Base-by-base conservation (phyloP, 495 filamentous ascomycete species). In the Neurospora sp. region DNA sequence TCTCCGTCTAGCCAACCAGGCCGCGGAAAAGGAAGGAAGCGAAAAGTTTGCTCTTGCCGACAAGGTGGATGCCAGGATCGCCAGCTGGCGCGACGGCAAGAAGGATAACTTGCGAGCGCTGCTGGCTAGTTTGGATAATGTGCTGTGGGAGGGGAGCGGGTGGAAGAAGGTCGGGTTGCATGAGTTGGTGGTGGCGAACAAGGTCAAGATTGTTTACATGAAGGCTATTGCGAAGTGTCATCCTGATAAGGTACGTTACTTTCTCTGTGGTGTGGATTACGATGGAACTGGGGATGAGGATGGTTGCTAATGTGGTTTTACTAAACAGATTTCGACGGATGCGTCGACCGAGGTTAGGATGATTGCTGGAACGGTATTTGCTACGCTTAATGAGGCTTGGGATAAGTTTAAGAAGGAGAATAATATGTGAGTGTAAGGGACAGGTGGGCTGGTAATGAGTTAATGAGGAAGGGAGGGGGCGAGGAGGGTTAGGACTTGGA, bases 171-270 rank as follows among this genome's bases (percentile, higher is more conserved):
- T 98, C 20, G 93, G 92, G 37, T 90, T 99, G 90, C 89, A 92
- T 69, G 95, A 99, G 81, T 79, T 99, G 75, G 89, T 99, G 44
- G 84, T 97, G 84, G 90, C 94, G 53, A 91, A 90, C 68, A 97
- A 93, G 86, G 96, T 98, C 69, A 99, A 99, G 89, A 89, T 98
- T 71, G 87, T 92, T 72, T 99, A 99, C 78, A 98, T 99, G 96
- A 97, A 97, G 88, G 96, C 93, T 6, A 98, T 99, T 89, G 92
- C 90, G 7, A 98, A 97, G 87, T 94, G 96, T 75, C 96, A 99
- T 86, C 96, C 96, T 74, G 96, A 99, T 80, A 99, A 99, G 91
- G 96, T 98, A 85, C 80, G 89, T 84, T 74, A 3, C 38, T 9
- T 9, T 4, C 39, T 40, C 1, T 40, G 8, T 41, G 38, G n/a